Conservation (phyloP, 192 early-diverging fungal genomes). For the Geranomyces variabilis region DNA sequence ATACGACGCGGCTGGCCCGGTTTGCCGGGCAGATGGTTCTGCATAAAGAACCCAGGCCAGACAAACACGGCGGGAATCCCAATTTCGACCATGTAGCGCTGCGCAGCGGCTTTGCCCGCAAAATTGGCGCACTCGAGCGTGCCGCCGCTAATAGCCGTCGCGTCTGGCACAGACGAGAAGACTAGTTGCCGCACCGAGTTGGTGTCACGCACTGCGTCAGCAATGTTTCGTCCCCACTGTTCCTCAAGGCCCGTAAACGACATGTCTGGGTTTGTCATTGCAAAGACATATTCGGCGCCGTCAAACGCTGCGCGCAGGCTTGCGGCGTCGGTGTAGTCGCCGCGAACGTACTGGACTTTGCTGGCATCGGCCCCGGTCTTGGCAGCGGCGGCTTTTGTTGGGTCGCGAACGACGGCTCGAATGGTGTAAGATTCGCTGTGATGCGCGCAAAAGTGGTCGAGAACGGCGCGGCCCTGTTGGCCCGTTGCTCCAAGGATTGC, state of each 20-base stretch:
- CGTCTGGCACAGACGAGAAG: constrained; percentile 2
- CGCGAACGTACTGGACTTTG: background rate
- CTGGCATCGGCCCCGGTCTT: too few relatives aligned
- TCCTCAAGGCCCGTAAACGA: background rate
- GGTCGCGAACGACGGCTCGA: background rate
- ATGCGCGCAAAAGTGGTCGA: background rate
- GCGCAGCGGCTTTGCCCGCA: background rate
- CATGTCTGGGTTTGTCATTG: constrained; percentile 15
- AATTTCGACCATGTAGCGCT: constrained; percentile 8
- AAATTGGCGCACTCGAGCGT: background rate
- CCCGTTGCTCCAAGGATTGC: constrained; percentile 6
- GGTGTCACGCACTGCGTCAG: background rate
- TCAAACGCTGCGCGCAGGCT: background rate
- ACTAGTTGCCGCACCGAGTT: background rate
- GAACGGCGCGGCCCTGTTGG: constrained; percentile 1
- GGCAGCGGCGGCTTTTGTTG: background rate
- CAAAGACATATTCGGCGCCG: constrained; percentile 5
- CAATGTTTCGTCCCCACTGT: background rate
- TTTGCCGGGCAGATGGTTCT: background rate
- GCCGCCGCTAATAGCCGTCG: background rate
- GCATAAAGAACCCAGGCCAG: constrained; percentile 3
- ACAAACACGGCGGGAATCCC: constrained; percentile 1
- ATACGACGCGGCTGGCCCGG: background rate
- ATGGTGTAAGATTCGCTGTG: background rate
- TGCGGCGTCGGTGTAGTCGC: constrained; percentile 8